Conservation (phyloP, 2,329 filamentous ascomycete genomes). For the Fusarium sp. region DNA sequence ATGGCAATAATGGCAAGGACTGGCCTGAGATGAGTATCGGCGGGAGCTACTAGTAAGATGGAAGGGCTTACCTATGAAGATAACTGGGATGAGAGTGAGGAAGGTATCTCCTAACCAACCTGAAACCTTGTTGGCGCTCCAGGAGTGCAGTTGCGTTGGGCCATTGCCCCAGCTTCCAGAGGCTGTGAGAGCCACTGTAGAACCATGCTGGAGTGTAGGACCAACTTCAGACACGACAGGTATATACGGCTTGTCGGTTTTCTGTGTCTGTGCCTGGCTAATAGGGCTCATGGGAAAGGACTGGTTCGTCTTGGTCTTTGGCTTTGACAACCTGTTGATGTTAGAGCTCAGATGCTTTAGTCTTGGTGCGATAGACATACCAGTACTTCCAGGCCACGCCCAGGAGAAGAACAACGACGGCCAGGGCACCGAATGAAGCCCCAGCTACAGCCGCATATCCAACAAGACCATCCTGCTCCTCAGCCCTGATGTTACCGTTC, state of each 20-base stretch:
- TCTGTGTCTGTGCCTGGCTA: neutral
- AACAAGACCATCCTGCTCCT: neutral
- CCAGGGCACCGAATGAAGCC: neutral
- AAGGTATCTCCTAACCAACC: neutral
- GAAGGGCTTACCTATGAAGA: neutral
- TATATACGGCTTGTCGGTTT: neutral
- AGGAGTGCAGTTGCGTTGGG: neutral
- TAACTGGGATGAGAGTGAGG: neutral
- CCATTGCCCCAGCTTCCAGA: neutral
- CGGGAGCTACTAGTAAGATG: neutral
- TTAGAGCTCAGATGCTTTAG: neutral
- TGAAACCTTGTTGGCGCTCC: neutral
- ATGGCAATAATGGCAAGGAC: conserved; percentile 3
- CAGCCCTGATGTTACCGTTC: neutral
- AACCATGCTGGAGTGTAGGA: neutral
- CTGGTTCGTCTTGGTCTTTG: neutral
- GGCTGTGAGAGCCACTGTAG: neutral
- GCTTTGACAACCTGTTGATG: neutral
- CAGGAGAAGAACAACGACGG: neutral
- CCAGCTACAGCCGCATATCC: conserved; percentile 6
- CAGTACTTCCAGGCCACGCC: neutral
- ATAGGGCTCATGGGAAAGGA: neutral
- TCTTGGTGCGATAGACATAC: neutral
- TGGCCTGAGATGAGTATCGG: neutral
- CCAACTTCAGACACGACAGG: neutral